Evolutionary conservation across 192 early-diverging fungal genomes (phyloP).

Genomic region (Coemansia umbellata): DNA sequence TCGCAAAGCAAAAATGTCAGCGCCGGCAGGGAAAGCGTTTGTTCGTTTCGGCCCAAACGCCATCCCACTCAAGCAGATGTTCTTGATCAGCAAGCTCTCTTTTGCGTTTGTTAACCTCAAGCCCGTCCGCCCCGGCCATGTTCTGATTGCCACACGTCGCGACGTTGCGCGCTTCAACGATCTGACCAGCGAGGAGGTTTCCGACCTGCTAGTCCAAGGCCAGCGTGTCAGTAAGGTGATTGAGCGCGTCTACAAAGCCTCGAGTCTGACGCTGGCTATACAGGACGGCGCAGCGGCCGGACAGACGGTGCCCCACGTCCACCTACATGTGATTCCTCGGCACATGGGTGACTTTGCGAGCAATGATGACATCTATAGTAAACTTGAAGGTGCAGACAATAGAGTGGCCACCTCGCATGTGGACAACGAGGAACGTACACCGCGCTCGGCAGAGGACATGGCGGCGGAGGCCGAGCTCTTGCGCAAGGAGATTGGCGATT

Average conservation of each 20-base stretch:
- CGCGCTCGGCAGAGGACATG: slow-evolving; percentile 81
- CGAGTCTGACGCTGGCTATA: slow-evolving; percentile 75
- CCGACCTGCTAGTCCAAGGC: slow-evolving; percentile 76
- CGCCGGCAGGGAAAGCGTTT: not conserved
- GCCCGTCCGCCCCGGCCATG: slow-evolving; percentile 78
- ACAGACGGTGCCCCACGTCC: slow-evolving; percentile 86
- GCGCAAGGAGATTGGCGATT: slow-evolving; percentile 25
- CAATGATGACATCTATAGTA: slow-evolving; percentile 87
- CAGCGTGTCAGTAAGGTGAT: slow-evolving; percentile 72
- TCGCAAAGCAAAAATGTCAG: too few species aligned
- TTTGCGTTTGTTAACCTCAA: slow-evolving; percentile 91
- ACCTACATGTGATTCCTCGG: slow-evolving; percentile 89
- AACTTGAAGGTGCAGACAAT: slow-evolving; percentile 51
- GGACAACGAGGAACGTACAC: slow-evolving; percentile 67
- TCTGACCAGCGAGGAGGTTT: slow-evolving; percentile 72
- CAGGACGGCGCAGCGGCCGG: slow-evolving; percentile 73
- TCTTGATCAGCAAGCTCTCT: slow-evolving; percentile 64
- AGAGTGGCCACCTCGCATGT: slow-evolving; percentile 14
- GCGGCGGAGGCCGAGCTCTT: slow-evolving; percentile 36
- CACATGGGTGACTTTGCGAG: slow-evolving; percentile 69
- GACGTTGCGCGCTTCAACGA: slow-evolving; percentile 70
- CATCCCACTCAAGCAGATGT: slow-evolving; percentile 70
- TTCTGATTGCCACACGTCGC: slow-evolving; percentile 72
- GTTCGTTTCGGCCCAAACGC: slow-evolving; percentile 68
- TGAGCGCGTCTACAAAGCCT: slow-evolving; percentile 67